Evolutionary conservation across 1,139 yeast genomes (phyloP).

Genomic region (Hanseniaspora uvarum): DNA sequence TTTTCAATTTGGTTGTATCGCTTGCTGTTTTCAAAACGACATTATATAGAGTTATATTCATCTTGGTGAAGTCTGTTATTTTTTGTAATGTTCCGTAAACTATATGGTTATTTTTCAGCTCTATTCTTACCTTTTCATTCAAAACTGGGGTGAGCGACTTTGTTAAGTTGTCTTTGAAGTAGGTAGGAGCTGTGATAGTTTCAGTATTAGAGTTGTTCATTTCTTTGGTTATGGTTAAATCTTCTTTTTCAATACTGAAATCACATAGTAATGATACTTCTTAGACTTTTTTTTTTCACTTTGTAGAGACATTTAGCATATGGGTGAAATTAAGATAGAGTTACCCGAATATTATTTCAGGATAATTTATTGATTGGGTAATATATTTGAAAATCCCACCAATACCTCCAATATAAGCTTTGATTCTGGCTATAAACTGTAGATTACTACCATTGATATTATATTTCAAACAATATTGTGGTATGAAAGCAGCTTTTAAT

Average conservation of each 20-base stretch:
- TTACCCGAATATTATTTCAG: background rate
- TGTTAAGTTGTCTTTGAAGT: constrained; percentile 12
- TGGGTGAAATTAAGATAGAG: background rate
- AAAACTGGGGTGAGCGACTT: constrained; percentile 4
- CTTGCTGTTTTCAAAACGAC: constrained; percentile 11
- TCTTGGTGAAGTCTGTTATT: constrained; percentile 15
- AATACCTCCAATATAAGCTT: no score
- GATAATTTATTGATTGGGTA: no score
- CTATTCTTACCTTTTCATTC: constrained; percentile 14
- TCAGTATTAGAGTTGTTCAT: background rate
- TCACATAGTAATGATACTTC: background rate
- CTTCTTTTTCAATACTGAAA: no score
- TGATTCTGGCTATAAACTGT: no score
- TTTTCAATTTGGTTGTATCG: constrained; percentile 14
- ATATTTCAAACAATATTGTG: no score
- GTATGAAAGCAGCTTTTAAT: no score
- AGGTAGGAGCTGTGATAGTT: constrained; percentile 5
- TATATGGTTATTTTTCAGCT: constrained; percentile 14
- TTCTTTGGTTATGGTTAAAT: background rate
- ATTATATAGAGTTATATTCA: constrained; percentile 13
- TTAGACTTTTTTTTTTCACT: background rate
- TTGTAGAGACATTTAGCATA: background rate
- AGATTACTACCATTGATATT: no score
- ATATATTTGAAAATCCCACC: background rate
- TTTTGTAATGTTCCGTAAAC: constrained; percentile 15